Evolutionary conservation across 306 rosid species (phyloP).

Genomic region (Geum urbanum): DNA sequence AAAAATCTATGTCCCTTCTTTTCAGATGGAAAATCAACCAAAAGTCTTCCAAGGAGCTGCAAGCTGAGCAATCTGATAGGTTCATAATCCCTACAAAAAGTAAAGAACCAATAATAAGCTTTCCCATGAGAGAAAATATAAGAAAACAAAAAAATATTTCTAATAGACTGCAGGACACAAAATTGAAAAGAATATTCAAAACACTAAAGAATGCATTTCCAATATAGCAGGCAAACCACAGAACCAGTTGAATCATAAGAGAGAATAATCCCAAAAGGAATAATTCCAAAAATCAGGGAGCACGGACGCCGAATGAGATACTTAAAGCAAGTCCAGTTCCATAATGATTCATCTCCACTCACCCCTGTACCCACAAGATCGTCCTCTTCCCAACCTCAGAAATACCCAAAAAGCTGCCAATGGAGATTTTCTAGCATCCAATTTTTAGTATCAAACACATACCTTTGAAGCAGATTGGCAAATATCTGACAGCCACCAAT

Average conservation of each 20-base stretch:
- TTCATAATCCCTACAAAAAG: slow-evolving; percentile 62
- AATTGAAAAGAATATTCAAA: background rate
- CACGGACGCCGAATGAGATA: background rate
- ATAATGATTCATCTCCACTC: background rate
- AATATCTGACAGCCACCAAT: slow-evolving; percentile 81
- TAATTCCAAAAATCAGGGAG: background rate
- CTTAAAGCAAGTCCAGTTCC: background rate
- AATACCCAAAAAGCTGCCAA: background rate
- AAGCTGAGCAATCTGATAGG: slow-evolving; percentile 89
- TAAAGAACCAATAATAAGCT: slow-evolving; percentile 3
- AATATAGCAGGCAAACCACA: background rate
- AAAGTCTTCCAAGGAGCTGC: slow-evolving; percentile 89
- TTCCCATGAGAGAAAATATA: background rate
- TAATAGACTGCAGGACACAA: background rate
- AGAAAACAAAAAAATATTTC: background rate
- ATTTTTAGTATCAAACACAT: slow-evolving; percentile 14
- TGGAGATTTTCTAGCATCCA: slow-evolving; percentile 1
- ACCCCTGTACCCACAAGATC: background rate
- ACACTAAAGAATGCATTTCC: background rate
- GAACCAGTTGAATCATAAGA: background rate
- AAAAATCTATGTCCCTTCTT: slow-evolving; percentile 92
- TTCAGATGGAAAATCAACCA: slow-evolving; percentile 87
- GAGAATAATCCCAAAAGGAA: background rate
- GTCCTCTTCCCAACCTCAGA: background rate
- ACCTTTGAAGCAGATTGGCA: slow-evolving; percentile 97